Conservation (phyloP, 202 grass and related monocot genomes). For the Schoenoplectus tabernaemontani region DNA sequence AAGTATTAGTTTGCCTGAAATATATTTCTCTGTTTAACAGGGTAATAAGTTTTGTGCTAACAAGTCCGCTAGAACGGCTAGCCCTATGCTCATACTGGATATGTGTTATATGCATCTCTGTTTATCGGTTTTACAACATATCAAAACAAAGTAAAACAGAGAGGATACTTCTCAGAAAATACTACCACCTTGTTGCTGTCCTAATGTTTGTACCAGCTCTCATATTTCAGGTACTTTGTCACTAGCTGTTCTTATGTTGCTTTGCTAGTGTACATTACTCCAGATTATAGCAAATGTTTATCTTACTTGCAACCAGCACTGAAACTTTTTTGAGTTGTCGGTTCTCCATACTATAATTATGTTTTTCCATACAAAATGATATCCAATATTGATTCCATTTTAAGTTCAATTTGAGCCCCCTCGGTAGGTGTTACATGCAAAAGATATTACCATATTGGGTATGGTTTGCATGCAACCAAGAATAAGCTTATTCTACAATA, state of each 20-base stretch:
- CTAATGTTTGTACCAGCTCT: slow-evolving; percentile 86
- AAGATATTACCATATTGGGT: background rate
- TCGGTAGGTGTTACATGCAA: background rate
- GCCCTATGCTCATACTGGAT: slow-evolving; percentile 91
- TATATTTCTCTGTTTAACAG: slow-evolving; percentile 39
- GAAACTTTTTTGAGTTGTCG: background rate
- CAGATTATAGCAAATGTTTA: background rate
- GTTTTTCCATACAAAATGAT: background rate
- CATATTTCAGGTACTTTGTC: slow-evolving; percentile 66
- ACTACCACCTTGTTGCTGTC: slow-evolving; percentile 95
- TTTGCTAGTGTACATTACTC: background rate
- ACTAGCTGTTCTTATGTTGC: background rate
- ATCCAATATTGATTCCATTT: background rate
- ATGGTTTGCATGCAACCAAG: background rate
- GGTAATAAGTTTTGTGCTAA: slow-evolving; percentile 80
- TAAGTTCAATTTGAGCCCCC: background rate
- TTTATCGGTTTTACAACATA: slow-evolving; percentile 85
- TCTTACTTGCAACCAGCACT: background rate
- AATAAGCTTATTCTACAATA: background rate
- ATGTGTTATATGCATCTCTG: slow-evolving; percentile 71
- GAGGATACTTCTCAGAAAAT: slow-evolving; percentile 95
- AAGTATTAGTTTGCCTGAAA: background rate
- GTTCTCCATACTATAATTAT: background rate
- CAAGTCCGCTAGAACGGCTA: slow-evolving; percentile 49
- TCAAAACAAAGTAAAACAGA: slow-evolving; percentile 90